Evolutionary conservation across 306 rosid species (phyloP).

Genomic region (Phaseolus lunatus): DNA sequence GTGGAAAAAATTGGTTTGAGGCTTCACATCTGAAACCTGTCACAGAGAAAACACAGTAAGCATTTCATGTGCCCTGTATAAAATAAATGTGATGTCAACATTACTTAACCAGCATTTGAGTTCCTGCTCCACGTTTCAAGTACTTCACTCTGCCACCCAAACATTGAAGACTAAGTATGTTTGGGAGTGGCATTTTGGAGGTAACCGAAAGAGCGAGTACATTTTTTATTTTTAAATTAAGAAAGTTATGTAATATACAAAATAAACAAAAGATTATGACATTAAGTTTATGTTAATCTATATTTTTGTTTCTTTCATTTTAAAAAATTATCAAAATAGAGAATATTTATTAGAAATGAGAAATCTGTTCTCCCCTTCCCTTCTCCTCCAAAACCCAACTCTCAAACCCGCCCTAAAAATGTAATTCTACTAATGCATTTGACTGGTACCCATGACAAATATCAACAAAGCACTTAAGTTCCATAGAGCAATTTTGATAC

Average conservation of each 20-base stretch:
- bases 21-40: constrained; percentile 72
- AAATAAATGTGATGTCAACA: constrained; percentile 24
- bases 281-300: not conserved
- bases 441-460: not conserved
- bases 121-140: constrained; percentile 16
- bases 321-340: not conserved
- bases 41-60: constrained; percentile 46
- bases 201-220: not conserved
- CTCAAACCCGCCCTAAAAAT: constrained; percentile 7
- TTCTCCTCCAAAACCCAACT: not conserved
- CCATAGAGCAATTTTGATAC: not conserved
- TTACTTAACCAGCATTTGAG: constrained; percentile 14
- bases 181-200: not conserved
- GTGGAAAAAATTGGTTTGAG: constrained; percentile 72
- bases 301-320: not conserved
- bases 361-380: not conserved
- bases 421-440: not conserved
- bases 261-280: not conserved
- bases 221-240: not conserved
- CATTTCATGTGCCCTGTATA: constrained; percentile 14
- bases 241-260: not conserved
- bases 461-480: constrained; percentile 26
- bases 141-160: constrained; percentile 4
- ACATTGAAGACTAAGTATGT: not conserved
- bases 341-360: not conserved